Base-by-base conservation (phyloP, 2,329 filamentous ascomycete species). In the Dactylellina haptotyla region DNA sequence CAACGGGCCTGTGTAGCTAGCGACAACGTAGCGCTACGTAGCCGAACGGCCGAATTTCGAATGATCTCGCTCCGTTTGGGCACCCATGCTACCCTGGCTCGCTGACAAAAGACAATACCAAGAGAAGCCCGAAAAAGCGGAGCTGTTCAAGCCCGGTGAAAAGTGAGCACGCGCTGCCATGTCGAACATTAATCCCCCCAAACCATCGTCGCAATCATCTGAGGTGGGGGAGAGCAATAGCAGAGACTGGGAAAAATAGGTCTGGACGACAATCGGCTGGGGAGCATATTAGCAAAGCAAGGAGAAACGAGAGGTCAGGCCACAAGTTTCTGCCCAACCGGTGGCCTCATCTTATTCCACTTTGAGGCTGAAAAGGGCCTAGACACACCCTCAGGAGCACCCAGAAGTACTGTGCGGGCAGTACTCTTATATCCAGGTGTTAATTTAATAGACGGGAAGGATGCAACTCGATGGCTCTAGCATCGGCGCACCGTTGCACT, bases 311-410 rank as follows among this genome's bases (percentile, higher is more conserved):
- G 39, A 20, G 46, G 56, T 67, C 63, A 67, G 63, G 63, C 63
- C 63, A 67, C 63, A 41, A 59, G 30, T 39, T 57, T 30, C 53
- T 59, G 63, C 63, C 63, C 63, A 67, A 69, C 54, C 41, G 28
- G 43, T 28, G 54, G 64, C 45, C 45, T 53, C 54, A 51, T 59
- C 51, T 26, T 43, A 39, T 45, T 18, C 64, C 56, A 43, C 37
- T 46, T 61, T 62, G 64, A 69, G 56, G 64, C 64, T 69, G 64
- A 69, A 69, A 67, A 34, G 32, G 63, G 63, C 26, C 63, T 59
- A 67, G 63, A 67, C 63, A 51, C 65, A 28, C 30, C 32, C 25
- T n/a, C 10, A 46, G 39, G 39, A 43, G 18, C 2, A 23, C 37
- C 50, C 50, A 56, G 50, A 50, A 56, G 28, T n/a, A n/a, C n/a